These are phyloP conservation scores for Microsporum audouinii DNA, from an alignment of 2,329 filamentous ascomycete species.

Conservation along the genomic window DNA sequence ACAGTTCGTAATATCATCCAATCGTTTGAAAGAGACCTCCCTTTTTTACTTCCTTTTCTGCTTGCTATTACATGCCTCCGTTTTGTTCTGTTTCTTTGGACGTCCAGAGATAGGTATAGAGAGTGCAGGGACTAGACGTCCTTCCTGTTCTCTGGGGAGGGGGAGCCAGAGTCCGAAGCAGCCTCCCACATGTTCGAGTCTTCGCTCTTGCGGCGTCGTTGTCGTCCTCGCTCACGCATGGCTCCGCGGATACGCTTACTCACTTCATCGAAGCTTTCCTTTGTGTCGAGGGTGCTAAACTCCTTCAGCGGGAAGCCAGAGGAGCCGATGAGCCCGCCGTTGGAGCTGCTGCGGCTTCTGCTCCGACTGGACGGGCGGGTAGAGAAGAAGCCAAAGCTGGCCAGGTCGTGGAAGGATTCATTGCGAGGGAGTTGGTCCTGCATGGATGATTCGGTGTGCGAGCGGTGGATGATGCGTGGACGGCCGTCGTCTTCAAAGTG, in stretches of 20 bases:
- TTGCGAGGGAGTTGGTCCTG: slow-evolving; percentile 60
- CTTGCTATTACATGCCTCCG: neutral
- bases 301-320: slow-evolving; percentile 55
- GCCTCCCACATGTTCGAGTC: slow-evolving; percentile 31
- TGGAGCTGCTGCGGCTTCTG: slow-evolving; percentile 56
- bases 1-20: neutral
- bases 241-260: slow-evolving; percentile 72
- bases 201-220: slow-evolving; percentile 41
- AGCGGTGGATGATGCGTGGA: neutral
- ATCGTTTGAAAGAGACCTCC: neutral
- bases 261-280: slow-evolving; percentile 68
- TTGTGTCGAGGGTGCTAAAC: slow-evolving; percentile 56
- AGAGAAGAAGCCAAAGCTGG: slow-evolving; percentile 78
- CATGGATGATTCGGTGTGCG: neutral
- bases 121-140: slow-evolving; percentile 19
- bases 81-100: neutral
- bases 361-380: slow-evolving; percentile 67
- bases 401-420: slow-evolving; percentile 87
- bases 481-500: slow-evolving; percentile 18
- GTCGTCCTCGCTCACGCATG: slow-evolving; percentile 66
- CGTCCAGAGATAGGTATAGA: neutral
- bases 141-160: slow-evolving; percentile 26
- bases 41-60: neutral
- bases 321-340: slow-evolving; percentile 50
- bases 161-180: slow-evolving; percentile 29